These are phyloP conservation scores for Cordyceps pruinosa DNA, from an alignment of 2,329 filamentous ascomycete genomes.

Conservation along the genomic window DNA sequence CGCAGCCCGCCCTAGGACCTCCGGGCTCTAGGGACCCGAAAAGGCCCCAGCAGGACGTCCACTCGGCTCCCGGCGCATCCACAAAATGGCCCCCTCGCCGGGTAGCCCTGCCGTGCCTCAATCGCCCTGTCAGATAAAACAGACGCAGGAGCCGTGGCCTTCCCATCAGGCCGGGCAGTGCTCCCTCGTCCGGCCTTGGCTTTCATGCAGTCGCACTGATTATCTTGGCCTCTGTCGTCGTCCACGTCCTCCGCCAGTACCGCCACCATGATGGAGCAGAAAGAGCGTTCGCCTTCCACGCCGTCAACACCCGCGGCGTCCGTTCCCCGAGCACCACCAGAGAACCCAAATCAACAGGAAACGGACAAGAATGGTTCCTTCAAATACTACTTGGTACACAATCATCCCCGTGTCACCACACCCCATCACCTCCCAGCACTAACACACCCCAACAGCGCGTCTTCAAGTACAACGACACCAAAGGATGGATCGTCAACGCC, in stretches of 20 bases:
- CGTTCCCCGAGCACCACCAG: neutral
- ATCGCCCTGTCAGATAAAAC: neutral
- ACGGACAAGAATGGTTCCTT: constrained; percentile 1
- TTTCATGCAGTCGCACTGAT: too few relatives aligned
- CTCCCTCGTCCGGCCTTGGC: too few relatives aligned
- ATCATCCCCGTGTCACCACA: neutral
- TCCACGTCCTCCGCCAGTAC: too few relatives aligned
- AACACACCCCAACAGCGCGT: constrained; percentile 23
- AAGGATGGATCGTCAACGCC: constrained; percentile 31
- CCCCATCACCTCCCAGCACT: neutral
- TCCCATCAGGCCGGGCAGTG: too few relatives aligned
- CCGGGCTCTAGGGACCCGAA: constrained; percentile 3
- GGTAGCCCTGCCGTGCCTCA: neutral
- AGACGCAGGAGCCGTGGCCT: neutral
- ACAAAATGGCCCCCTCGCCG: neutral
- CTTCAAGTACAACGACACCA: constrained; percentile 32
- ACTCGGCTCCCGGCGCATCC: too few relatives aligned
- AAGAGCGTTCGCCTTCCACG: neutral
- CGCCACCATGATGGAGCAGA: neutral
- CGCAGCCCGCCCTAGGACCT: neutral
- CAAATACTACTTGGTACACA: constrained; percentile 11
- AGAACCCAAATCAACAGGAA: neutral
- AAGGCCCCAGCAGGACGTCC: neutral
- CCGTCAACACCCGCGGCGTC: neutral
- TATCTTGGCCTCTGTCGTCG: too few relatives aligned